These are phyloP conservation scores for Fusarium sterilihyphosum DNA, from an alignment of 2,329 filamentous ascomycete species.

Conservation along the genomic window DNA sequence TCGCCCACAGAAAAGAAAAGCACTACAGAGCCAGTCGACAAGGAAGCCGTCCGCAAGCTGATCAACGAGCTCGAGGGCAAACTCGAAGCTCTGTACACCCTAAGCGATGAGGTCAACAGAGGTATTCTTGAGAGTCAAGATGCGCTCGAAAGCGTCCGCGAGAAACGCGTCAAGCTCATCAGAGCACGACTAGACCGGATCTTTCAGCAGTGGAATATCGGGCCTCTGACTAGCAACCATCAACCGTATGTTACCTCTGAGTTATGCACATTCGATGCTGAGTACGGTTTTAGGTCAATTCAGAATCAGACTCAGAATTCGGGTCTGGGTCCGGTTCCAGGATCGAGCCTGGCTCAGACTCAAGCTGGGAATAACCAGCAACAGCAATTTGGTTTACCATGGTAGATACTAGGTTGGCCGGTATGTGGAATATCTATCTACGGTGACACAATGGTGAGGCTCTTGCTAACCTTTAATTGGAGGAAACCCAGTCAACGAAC, in stretches of 20 bases:
- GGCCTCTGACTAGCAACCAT: background rate
- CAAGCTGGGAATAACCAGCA: background rate
- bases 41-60: background rate
- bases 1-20: background rate
- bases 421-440: background rate
- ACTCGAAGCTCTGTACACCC: background rate
- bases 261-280: background rate
- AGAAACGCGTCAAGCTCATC: background rate
- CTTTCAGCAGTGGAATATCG: constrained; percentile 1
- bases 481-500: background rate
- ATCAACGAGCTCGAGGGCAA: background rate
- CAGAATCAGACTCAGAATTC: background rate
- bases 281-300: background rate
- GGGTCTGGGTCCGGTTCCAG: background rate
- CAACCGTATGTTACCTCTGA: background rate
- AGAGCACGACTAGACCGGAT: background rate
- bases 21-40: background rate
- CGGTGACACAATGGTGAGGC: background rate
- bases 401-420: background rate
- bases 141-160: background rate
- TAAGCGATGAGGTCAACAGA: background rate
- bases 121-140: background rate
- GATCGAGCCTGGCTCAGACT: background rate
- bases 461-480: background rate
- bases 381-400: background rate